Evolutionary conservation across 1,139 yeast genomes (phyloP).

Genomic region (Insectozyma bohioensis): DNA sequence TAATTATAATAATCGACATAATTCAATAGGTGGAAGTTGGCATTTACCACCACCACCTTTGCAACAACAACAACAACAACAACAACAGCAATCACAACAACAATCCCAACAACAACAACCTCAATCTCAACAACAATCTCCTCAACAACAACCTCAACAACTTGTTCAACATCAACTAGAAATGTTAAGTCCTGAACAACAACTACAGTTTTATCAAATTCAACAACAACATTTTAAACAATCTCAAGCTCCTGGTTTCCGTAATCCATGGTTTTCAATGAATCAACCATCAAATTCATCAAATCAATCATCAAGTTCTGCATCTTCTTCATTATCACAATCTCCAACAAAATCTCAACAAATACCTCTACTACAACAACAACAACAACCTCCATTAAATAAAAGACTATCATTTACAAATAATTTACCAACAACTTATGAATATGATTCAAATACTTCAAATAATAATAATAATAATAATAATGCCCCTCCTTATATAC

Average conservation of each 20-base stretch:
- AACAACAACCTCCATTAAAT: constrained; percentile 27
- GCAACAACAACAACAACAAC: constrained; percentile 14
- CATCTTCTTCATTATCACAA: constrained; percentile 18
- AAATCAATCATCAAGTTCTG: constrained; percentile 6
- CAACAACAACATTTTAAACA: constrained; percentile 17
- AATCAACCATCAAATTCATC: constrained; percentile 18
- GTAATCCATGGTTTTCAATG: constrained; percentile 46
- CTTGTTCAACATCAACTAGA: constrained; percentile 4
- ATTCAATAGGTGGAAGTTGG: constrained; percentile 47
- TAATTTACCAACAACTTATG: constrained; percentile 54
- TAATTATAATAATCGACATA: constrained; percentile 37
- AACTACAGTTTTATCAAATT: constrained; percentile 8
- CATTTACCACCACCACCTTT: constrained; percentile 31
- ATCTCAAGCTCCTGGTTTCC: constrained; percentile 28
- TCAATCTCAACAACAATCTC: constrained; percentile 12
- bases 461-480: constrained; percentile 1
- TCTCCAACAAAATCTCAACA: constrained; percentile 31
- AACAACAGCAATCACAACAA: constrained; percentile 10
- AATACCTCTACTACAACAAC: constrained; percentile 26
- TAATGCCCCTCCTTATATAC: constrained; percentile 25
- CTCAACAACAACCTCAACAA: constrained; percentile 14
- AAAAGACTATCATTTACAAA: constrained; percentile 43
- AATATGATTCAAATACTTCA: constrained; percentile 21
- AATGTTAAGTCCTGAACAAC: constrained; percentile 3
- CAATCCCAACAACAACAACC: constrained; percentile 12